Conservation (phyloP, 2,329 filamentous ascomycete species). For the Fusarium chaquense region DNA sequence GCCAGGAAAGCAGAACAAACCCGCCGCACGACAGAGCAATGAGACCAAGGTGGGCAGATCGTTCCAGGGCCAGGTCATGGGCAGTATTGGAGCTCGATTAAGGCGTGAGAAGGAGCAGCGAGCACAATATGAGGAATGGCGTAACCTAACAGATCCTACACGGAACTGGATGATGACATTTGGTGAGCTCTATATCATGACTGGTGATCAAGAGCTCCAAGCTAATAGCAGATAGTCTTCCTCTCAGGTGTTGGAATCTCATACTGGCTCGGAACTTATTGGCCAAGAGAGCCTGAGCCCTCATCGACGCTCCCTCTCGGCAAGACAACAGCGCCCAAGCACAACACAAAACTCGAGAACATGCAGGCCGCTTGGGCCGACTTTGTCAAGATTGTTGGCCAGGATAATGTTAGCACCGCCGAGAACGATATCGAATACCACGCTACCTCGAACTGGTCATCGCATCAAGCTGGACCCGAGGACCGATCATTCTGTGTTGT, state of each 20-base stretch:
- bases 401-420: slow-evolving; percentile 72
- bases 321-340: slow-evolving; percentile 62
- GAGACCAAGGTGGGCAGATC: slow-evolving; percentile 56
- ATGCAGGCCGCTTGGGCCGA: slow-evolving; percentile 78
- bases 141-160: slow-evolving; percentile 55
- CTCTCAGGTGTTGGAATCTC: slow-evolving; percentile 63
- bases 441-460: slow-evolving; percentile 72
- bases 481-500: slow-evolving; percentile 76
- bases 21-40: slow-evolving; percentile 49
- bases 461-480: slow-evolving; percentile 62
- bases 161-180: slow-evolving; percentile 67
- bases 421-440: slow-evolving; percentile 68
- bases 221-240: slow-evolving; percentile 58
- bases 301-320: slow-evolving; percentile 70
- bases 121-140: slow-evolving; percentile 61
- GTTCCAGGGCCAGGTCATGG: slow-evolving; percentile 71
- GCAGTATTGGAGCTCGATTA: slow-evolving; percentile 67
- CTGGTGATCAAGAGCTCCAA: not conserved
- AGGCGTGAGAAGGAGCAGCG: slow-evolving; percentile 67
- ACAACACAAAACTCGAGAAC: slow-evolving; percentile 71
- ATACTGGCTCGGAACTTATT: slow-evolving; percentile 71
- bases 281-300: slow-evolving; percentile 62
- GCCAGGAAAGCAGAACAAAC: slow-evolving; percentile 50
- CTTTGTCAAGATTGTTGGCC: slow-evolving; percentile 72
- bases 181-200: slow-evolving; percentile 55